Conservation (phyloP, 305 asterid species). For the Ilex paraguariensis region DNA sequence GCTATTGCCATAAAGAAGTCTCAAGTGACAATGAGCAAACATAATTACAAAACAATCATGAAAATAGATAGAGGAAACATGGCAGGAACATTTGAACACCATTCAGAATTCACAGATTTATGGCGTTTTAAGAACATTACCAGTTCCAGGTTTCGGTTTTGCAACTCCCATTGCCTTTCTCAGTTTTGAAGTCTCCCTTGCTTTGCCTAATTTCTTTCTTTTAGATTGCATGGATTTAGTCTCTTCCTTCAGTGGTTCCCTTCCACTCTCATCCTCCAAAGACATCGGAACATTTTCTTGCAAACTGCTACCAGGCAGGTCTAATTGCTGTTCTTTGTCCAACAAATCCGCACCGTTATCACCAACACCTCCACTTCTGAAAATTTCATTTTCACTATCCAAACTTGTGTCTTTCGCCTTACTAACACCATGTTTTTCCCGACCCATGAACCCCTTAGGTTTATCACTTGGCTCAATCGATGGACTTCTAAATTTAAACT, state of each 20-base stretch:
- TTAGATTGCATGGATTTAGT: conserved; percentile 13
- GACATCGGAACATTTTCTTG: conserved; percentile 14
- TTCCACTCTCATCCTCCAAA: conserved; percentile 21
- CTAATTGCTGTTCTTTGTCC: conserved; percentile 17
- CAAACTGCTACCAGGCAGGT: conserved; percentile 15
- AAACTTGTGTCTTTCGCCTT: conserved; percentile 8
- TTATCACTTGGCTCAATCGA: conserved; percentile 32
- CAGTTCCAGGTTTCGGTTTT: conserved; percentile 30
- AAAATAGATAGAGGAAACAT: background rate
- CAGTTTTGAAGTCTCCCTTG: conserved; percentile 19
- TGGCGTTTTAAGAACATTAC: conserved; percentile 32
- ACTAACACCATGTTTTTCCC: conserved; percentile 15
- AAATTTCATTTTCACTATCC: conserved; percentile 16
- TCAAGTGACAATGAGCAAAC: background rate
- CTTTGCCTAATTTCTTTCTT: conserved; percentile 20
- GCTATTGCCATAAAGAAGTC: too few relatives aligned
- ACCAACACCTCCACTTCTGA: conserved; percentile 20
- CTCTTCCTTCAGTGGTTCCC: conserved; percentile 15
- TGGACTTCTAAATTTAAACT: conserved; percentile 50
- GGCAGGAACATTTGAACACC: conserved; percentile 3
- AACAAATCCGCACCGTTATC: conserved; percentile 1
- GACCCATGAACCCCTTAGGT: conserved; percentile 62
- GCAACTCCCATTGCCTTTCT: conserved; percentile 20
- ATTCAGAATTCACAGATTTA: conserved; percentile 3
- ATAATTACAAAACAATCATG: background rate